Conservation (phyloP, 257 asterid species). For the Forsythia viridissima region DNA sequence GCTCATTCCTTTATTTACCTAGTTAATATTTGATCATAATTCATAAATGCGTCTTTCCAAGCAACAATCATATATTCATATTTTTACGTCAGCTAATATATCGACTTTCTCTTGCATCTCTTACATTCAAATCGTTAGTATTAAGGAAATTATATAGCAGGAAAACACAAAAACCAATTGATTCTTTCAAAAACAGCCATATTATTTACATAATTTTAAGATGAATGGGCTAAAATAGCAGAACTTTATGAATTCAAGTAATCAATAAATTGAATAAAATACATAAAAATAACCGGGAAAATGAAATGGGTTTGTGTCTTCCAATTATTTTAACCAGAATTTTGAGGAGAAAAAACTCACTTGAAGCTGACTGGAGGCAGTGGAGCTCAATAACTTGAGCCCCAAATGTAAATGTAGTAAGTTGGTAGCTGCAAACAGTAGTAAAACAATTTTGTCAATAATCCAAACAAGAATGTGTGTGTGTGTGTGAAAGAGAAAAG, state of each 20-base stretch:
- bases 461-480: background rate
- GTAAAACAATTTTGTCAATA: background rate
- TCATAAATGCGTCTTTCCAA: too few species aligned
- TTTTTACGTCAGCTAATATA: background rate
- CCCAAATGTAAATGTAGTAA: slow-evolving; percentile 73
- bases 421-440: slow-evolving; percentile 63
- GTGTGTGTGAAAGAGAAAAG: background rate
- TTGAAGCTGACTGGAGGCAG: slow-evolving; percentile 85
- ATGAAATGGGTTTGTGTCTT: background rate
- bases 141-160: background rate
- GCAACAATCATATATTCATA: background rate
- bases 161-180: background rate
- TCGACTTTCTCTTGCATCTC: background rate
- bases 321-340: background rate
- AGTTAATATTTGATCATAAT: background rate
- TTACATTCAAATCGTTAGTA: background rate
- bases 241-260: slow-evolving; percentile 2
- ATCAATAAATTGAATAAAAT: background rate
- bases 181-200: background rate
- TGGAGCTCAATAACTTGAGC: slow-evolving; percentile 72
- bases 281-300: background rate
- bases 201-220: background rate
- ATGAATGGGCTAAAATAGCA: slow-evolving; percentile 6
- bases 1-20: background rate
- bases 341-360: slow-evolving; percentile 37